Base-by-base conservation (phyloP, 1,139 yeast genomes). In the Tardiomyces digboiensis region DNA sequence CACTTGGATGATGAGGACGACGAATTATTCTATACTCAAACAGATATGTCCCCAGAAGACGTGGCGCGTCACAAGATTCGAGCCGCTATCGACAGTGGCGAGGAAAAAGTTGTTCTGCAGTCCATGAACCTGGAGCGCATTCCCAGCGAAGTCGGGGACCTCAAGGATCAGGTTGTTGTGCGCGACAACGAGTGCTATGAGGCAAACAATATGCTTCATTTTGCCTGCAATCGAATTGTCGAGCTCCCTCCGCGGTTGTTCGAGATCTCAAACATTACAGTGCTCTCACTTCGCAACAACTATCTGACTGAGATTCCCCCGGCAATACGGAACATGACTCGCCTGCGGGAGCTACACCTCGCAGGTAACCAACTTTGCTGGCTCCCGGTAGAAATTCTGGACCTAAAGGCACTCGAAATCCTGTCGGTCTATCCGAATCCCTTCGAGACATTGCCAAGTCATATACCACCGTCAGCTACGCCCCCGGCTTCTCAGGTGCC, bases 121-220 rank as follows among this genome's bases (percentile, higher is more conserved):
- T 58, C 64, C 16, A 54, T 73, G 52, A 67, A 65, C 0, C 57
- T 79, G 39, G 60, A 57, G 6, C 62, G 65, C 4, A 59, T 80
- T 2, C 85, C 87, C 0, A 72, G 68, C 39, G 81, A 76, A 44
- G 66, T 79, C 42, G 70, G 65, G 22, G 86, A 80, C 53, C 61
- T 79, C 51, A 66, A 68, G 49, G 68, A 76, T 45, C 61, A 77
- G 51, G 75, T 42, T 7, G 39, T 40, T 19, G 43, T 46, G 36
- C 49, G 39, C 19, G 48, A 44, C 12, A 49, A 45, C 18, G 48
- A 43, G n/a, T 40, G 45, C 23, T 33, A 48, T 39, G 45, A 49
- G 10, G 54, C 71, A 1, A 52, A 57, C 18, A 55, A 76, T 39
- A 74, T 75, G 45, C 56, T 80, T 16, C 75, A 72, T 53, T 68